A percentile compares a stretch with the other conserved stretches of the same genome.
These are phyloP conservation scores for Diaporthe capsici DNA, from an alignment of 2,329 filamentous ascomycete species.

Conservation along the genomic window DNA sequence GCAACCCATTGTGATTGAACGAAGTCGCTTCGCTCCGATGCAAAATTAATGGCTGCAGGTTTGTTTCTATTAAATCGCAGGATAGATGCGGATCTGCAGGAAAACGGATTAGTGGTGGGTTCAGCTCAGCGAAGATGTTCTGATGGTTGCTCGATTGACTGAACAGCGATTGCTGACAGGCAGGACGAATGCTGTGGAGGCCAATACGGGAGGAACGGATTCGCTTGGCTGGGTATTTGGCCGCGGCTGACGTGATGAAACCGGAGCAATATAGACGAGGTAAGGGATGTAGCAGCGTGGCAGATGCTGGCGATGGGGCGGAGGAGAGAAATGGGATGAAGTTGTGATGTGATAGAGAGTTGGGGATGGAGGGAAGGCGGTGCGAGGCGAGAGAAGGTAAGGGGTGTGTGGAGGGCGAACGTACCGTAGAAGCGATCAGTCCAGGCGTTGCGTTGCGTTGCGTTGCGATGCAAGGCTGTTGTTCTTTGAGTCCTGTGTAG, in stretches of 20 bases:
- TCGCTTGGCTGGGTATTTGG: neutral
- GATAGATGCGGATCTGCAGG: neutral
- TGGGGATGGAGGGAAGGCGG: neutral
- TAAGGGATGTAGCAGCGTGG: slow-evolving; percentile 26
- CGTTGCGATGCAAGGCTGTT: slow-evolving; percentile 18
- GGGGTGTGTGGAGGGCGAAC: neutral
- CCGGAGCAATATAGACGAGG: slow-evolving; percentile 17
- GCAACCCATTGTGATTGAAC: slow-evolving; percentile 90
- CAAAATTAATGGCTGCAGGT: slow-evolving; percentile 5
- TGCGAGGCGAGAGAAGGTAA: neutral
- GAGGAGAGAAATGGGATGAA: neutral
- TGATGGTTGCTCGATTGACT: neutral
- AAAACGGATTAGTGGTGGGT: neutral
- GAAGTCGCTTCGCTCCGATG: slow-evolving; percentile 39
- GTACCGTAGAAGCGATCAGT: slow-evolving; percentile 36
- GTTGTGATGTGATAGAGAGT: slow-evolving; percentile 7
- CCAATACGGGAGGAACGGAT: neutral
- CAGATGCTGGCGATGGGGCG: neutral
- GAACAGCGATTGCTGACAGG: neutral
- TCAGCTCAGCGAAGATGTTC: neutral
- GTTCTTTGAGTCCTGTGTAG: slow-evolving; percentile 12
- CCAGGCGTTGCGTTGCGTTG: slow-evolving; percentile 21
- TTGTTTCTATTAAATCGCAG: neutral
- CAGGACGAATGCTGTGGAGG: neutral
- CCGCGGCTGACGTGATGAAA: slow-evolving; percentile 25